Percentiles rank a stretch among this genome's conserved stretches.
Conservation (phyloP, 331 rosid species). For the Telfairia occidentalis region DNA sequence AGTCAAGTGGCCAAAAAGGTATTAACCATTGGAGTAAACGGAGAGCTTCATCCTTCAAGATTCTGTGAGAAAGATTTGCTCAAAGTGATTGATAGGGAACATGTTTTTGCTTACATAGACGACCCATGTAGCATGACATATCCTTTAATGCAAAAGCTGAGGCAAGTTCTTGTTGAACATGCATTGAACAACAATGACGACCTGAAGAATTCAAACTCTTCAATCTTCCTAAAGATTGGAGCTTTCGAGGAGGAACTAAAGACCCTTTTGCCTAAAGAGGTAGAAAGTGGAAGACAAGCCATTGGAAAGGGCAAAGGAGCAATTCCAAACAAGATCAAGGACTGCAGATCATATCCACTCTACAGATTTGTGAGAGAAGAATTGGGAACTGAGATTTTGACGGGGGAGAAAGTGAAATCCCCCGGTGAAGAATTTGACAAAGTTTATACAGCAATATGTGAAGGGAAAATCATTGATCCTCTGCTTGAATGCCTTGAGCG, state of each 20-base stretch:
- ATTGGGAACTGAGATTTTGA: conserved; percentile 19
- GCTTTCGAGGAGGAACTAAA: conserved; percentile 29
- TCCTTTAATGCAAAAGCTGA: conserved; percentile 7
- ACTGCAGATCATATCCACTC: conserved; percentile 26
- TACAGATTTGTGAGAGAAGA: conserved; percentile 28
- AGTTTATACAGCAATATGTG: conserved; percentile 26
- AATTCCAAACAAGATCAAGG: conserved; percentile 23
- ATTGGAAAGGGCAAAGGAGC: conserved; percentile 16
- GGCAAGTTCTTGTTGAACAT: conserved; percentile 17
- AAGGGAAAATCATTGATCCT: conserved; percentile 27
- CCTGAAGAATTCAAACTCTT: conserved; percentile 6
- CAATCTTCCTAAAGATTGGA: conserved; percentile 15
- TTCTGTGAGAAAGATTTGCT: conserved; percentile 14
- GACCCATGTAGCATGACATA: conserved; percentile 23
- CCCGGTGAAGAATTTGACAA: conserved; percentile 32
- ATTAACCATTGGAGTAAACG: conserved; percentile 12
- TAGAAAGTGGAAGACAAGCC: conserved; percentile 18
- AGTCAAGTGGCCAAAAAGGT: conserved; percentile 22
- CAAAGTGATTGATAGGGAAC: conserved; percentile 18
- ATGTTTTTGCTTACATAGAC: conserved; percentile 24
- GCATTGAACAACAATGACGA: conserved; percentile 15
- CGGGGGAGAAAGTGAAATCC: conserved; percentile 25
- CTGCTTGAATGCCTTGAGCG: conserved; percentile 21
- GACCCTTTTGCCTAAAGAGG: conserved; percentile 26
- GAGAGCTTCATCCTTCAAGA: conserved; percentile 20